phyloP scores from a whole-genome alignment of 768 basidiomycete species.

The Mycena venus region DNA sequence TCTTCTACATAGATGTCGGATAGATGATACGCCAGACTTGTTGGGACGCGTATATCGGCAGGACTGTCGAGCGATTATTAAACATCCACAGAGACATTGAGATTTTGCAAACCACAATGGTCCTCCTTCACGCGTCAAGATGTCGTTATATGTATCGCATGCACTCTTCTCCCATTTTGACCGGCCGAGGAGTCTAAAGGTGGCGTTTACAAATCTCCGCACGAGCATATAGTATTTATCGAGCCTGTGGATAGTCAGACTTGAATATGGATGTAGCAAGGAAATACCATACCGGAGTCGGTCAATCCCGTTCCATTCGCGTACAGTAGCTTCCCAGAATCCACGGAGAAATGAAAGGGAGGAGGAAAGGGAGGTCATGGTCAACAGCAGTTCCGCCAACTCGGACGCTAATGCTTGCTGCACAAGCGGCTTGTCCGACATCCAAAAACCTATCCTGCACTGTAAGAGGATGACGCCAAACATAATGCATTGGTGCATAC shows the following conservation, averaged over 20 bases:
- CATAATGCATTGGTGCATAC: constrained; percentile 56
- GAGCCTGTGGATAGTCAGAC: constrained; percentile 64
- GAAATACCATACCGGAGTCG: constrained; percentile 75
- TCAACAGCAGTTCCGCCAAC: constrained; percentile 84
- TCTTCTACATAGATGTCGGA: constrained; percentile 93
- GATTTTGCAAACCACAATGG: constrained; percentile 78
- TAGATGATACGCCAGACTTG: constrained; percentile 86
- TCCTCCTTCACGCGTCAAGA: constrained; percentile 77
- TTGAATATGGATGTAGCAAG: constrained; percentile 16
- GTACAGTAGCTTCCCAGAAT: constrained; percentile 91
- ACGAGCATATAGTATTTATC: constrained; percentile 99
- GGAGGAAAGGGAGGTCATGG: constrained; percentile 67
- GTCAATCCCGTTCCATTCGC: constrained; percentile 96
- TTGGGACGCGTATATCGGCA: constrained; percentile 79
- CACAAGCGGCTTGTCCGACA: constrained; percentile 98
- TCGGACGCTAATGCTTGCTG: constrained; percentile 93
- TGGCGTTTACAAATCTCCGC: constrained; percentile 87
- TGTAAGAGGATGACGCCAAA: neutral
- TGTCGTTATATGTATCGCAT: constrained; percentile 74
- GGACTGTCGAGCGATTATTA: constrained; percentile 58
- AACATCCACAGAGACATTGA: constrained; percentile 8
- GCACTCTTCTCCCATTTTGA: constrained; percentile 72
- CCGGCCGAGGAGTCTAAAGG: constrained; percentile 84
- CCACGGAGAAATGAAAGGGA: constrained; percentile 86
- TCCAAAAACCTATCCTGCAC: constrained; percentile 88